Base-by-base conservation (phyloP, 805 yeast species). In the Lipomyces oligophaga region DNA sequence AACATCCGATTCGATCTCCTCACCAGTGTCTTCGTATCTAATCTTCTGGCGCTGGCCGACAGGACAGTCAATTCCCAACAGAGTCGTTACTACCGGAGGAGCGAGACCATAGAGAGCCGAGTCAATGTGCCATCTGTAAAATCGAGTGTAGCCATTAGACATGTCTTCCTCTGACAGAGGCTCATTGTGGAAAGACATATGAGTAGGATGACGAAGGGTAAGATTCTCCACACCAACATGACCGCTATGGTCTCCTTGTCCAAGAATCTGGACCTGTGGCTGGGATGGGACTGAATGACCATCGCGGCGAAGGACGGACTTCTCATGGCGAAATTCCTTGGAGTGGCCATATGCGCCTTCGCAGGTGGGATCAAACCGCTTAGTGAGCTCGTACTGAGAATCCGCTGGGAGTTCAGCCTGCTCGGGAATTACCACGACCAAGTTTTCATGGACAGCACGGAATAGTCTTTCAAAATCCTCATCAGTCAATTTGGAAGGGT, bases 61-160 rank as follows among this genome's bases (percentile, higher is more conserved):
- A 5, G 95, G 95, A 13, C 85, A 90, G 60, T 80, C 76, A 52
- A 87, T 79, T 3, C 95, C 96, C 42, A 87, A 72, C 52, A 87
- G 73, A 1, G 95, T 86, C 11, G 96, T 87, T 30, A 82, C 84
- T 57, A 83, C 77, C 25, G 96, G 96, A 24, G 96, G 95, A 13
- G 89, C 78, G 58, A 86, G 74, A 30, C 78, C 95, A 60, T 87
- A 87, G 33, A 87, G 73, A 3, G 96, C 96, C 30, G 93, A 81
- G 66, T 87, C 96, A 55, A 87, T 85, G 67, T 87, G 96, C 96
- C 96, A 87, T 68, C 96, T 77, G 75, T 86, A 87, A 65, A 81
- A 87, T 59, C 94, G 75, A 2, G 96, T 87, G 64, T 77, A 76
- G 41, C 80, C 77, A 20, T 76, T 61, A 5, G 71, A 69, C 53